Conservation (phyloP, 768 basidiomycete species). For the Russula ochroleuca region DNA sequence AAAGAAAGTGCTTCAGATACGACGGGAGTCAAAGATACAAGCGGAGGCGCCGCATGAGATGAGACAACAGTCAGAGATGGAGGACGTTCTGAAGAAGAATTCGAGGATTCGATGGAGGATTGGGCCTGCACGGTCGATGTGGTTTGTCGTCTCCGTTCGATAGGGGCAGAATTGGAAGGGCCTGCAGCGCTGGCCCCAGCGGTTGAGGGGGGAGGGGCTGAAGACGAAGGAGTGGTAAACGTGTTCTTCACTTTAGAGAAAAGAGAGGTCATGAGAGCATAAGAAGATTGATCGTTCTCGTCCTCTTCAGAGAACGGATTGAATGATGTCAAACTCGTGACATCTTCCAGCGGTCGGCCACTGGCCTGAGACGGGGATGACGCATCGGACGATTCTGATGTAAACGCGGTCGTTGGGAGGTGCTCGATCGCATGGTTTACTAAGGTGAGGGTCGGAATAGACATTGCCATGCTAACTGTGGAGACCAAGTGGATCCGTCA, state of each 20-base stretch:
- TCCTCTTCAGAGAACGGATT: slow-evolving; percentile 93
- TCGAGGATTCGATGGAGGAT: slow-evolving; percentile 47
- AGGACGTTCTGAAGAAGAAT: slow-evolving; percentile 52
- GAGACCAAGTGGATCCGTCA: neutral
- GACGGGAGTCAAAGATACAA: slow-evolving; percentile 82
- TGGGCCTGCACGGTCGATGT: slow-evolving; percentile 41
- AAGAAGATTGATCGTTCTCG: slow-evolving; percentile 83
- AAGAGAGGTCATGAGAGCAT: slow-evolving; percentile 75
- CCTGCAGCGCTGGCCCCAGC: slow-evolving; percentile 29
- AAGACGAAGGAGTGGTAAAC: slow-evolving; percentile 60
- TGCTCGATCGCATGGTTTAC: slow-evolving; percentile 21
- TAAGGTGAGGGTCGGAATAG: slow-evolving; percentile 1
- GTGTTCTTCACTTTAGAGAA: slow-evolving; percentile 80
- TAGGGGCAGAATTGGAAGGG: slow-evolving; percentile 33
- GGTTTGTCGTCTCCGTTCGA: slow-evolving; percentile 61
- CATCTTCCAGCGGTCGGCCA: slow-evolving; percentile 55
- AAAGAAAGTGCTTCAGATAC: slow-evolving; percentile 75
- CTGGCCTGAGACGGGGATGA: slow-evolving; percentile 61
- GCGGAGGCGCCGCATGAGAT: slow-evolving; percentile 66
- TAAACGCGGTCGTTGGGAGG: neutral
- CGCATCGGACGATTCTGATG: slow-evolving; percentile 38
- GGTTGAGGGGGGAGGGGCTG: slow-evolving; percentile 42
- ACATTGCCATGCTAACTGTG: neutral
- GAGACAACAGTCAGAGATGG: slow-evolving; percentile 51
- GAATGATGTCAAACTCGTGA: slow-evolving; percentile 75